Conservation (phyloP, 2,329 filamentous ascomycete genomes). For the Pseudonectria buxi region DNA sequence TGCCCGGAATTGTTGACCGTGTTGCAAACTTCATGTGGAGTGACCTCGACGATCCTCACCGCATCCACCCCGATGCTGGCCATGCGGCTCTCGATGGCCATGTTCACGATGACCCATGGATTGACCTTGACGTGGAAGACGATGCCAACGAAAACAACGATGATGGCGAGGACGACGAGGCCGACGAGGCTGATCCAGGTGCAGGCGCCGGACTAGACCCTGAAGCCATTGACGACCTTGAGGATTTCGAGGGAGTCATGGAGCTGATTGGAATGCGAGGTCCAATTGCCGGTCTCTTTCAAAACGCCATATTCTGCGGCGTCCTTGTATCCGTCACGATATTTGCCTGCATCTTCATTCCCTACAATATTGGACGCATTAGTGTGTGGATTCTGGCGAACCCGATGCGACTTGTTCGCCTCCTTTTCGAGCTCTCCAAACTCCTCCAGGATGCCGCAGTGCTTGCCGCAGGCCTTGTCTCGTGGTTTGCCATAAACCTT, state of each 20-base stretch:
- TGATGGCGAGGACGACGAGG: conserved; percentile 20
- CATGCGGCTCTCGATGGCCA: conserved; percentile 23
- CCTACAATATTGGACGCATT: conserved; percentile 85
- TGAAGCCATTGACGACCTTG: conserved; percentile 74
- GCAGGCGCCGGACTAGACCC: conserved; percentile 63
- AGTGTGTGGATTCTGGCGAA: conserved; percentile 74
- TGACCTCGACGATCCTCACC: conserved; percentile 52
- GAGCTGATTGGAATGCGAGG: conserved; percentile 96
- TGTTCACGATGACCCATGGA: conserved; percentile 30
- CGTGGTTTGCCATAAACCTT: conserved; percentile 35
- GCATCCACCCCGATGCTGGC: conserved; percentile 9
- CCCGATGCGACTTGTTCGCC: conserved; percentile 66
- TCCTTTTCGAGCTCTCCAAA: conserved; percentile 68
- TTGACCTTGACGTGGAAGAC: conserved; percentile 39
- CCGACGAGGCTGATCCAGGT: conserved; percentile 55
- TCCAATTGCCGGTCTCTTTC: conserved; percentile 79
- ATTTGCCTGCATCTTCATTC: conserved; percentile 77
- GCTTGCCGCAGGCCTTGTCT: conserved; percentile 53
- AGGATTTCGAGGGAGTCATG: conserved; percentile 93
- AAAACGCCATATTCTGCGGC: conserved; percentile 91
- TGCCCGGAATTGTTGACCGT: conserved; percentile 21
- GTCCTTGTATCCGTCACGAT: conserved; percentile 85
- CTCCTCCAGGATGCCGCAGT: conserved; percentile 69
- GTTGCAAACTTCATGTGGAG: conserved; percentile 59
- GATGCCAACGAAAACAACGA: conserved; percentile 20